Evolutionary conservation across 2,329 filamentous ascomycete genomes (phyloP).

Genomic region (Harringtonia lauricola): DNA sequence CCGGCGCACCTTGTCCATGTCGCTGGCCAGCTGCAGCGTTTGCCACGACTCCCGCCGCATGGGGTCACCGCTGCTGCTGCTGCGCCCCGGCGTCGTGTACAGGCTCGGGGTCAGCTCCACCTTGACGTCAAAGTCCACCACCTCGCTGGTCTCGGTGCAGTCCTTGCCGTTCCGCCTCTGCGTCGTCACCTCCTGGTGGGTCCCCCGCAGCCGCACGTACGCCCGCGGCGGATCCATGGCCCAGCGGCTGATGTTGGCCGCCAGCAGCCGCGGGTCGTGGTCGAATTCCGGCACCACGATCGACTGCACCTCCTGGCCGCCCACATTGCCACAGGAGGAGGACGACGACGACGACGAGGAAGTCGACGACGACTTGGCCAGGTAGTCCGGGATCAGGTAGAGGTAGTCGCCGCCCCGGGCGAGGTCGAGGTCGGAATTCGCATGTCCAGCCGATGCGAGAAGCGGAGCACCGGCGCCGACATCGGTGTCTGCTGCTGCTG

Average conservation of each 20-base stretch:
- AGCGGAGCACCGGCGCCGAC: too few species aligned
- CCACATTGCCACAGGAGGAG: too few species aligned
- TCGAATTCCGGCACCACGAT: background rate
- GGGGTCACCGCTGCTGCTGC: conserved; percentile 18
- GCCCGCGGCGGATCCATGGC: conserved; percentile 40
- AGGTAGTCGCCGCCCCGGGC: background rate
- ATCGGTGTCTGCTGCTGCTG: too few species aligned
- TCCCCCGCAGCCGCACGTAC: conserved; percentile 39
- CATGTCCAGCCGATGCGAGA: too few species aligned
- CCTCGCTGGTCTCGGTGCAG: conserved; percentile 31
- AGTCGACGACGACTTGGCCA: too few species aligned
- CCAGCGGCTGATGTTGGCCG: conserved; percentile 15
- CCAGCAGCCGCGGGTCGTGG: conserved; percentile 1
- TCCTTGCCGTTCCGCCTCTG: conserved; percentile 18
- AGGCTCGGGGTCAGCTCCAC: conserved; percentile 50
- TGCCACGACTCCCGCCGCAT: conserved; percentile 21
- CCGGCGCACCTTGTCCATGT: conserved; percentile 51
- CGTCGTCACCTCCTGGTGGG: conserved; percentile 31
- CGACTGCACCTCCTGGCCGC: too few species aligned
- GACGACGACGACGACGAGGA: too few species aligned
- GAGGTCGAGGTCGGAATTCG: too few species aligned
- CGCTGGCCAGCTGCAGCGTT: conserved; percentile 38
- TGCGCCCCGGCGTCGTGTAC: conserved; percentile 33
- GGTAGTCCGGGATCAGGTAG: too few species aligned
- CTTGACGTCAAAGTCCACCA: conserved; percentile 49